Percentiles rank a stretch among this genome's conserved stretches.
Conservation (phyloP, 495 filamentous ascomycete species). For the Penicillium cataractarum region DNA sequence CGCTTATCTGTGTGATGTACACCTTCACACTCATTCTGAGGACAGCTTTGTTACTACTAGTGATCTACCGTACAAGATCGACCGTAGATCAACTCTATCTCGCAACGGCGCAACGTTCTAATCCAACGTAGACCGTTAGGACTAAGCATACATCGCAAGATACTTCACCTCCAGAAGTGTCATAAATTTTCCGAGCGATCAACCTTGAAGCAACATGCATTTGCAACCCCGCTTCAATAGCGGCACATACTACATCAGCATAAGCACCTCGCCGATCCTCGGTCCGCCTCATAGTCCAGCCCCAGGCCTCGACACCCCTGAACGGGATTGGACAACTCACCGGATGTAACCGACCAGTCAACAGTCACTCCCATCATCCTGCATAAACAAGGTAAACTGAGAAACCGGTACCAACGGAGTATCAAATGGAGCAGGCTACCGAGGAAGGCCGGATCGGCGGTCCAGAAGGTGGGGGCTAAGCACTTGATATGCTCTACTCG, state of each 20-base stretch:
- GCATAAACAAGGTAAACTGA: neutral
- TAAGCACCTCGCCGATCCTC: neutral
- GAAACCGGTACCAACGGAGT: neutral
- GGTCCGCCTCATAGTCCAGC: conserved; percentile 1
- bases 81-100: neutral
- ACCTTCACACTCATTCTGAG: too few species aligned
- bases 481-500: conserved; percentile 27
- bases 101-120: neutral
- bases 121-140: neutral
- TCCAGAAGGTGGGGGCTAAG: conserved; percentile 19
- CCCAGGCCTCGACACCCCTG: neutral
- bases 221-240: neutral
- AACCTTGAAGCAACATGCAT: neutral
- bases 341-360: neutral
- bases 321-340: neutral
- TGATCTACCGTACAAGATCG: neutral
- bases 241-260: neutral
- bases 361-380: too few species aligned
- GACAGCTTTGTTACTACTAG: neutral
- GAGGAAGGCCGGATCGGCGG: conserved; percentile 8
- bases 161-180: neutral
- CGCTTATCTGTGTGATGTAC: too few species aligned
- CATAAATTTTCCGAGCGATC: neutral
- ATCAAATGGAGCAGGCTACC: neutral
- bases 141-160: neutral